Evolutionary conservation across 257 asterid genomes (phyloP).

Genomic region (Nicotiana sylvestris): DNA sequence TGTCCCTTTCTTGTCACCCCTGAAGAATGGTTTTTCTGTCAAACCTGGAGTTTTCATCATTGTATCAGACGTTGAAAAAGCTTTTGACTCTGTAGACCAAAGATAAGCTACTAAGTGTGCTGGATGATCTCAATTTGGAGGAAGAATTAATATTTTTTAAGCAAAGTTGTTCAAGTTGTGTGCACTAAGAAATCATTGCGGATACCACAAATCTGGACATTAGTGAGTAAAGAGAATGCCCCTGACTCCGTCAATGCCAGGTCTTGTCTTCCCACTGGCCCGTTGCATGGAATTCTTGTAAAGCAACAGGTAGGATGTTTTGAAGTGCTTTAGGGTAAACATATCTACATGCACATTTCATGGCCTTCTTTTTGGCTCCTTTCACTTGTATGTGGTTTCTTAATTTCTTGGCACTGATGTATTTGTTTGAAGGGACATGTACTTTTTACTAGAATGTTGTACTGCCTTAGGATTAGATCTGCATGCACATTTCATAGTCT

Average conservation of each 20-base stretch:
- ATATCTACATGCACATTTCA: not conserved
- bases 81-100: slow-evolving; percentile 79
- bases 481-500: not conserved
- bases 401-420: not conserved
- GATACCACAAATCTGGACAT: slow-evolving; percentile 36
- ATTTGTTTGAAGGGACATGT: not conserved
- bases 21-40: slow-evolving; percentile 37
- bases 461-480: not conserved
- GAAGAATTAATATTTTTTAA: slow-evolving; percentile 44
- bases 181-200: slow-evolving; percentile 44
- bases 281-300: slow-evolving; percentile 47
- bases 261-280: slow-evolving; percentile 25
- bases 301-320: slow-evolving; percentile 52
- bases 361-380: not conserved
- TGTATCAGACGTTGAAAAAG: slow-evolving; percentile 82
- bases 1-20: slow-evolving; percentile 49
- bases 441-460: not conserved
- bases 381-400: not conserved
- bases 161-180: slow-evolving; percentile 46
- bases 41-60: slow-evolving; percentile 54
- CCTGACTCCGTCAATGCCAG: slow-evolving; percentile 23
- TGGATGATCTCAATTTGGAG: slow-evolving; percentile 51
- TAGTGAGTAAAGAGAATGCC: slow-evolving; percentile 29
- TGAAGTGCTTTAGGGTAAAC: not conserved
- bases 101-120: slow-evolving; percentile 58